A percentile compares a stretch with the other conserved stretches of the same genome.
phyloP scores from a whole-genome alignment of 768 basidiomycete species.

The Lyophyllum atratum region DNA sequence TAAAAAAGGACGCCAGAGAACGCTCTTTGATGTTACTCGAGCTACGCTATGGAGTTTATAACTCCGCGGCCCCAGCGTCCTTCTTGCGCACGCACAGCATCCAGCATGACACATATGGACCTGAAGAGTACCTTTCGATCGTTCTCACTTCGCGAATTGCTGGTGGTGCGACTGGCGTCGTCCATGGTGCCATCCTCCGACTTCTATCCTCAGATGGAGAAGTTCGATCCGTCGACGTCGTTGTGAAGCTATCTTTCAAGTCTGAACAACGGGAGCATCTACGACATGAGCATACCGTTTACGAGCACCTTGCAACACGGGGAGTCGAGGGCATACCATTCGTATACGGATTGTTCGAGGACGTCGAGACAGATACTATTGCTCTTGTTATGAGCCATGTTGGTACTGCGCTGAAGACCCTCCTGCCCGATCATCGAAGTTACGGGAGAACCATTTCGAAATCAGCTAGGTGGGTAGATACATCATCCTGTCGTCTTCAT shows the following conservation, averaged over 20 bases:
- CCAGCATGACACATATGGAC: not conserved
- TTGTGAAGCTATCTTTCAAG: conserved; percentile 17
- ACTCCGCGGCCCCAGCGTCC: conserved; percentile 11
- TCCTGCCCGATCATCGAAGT: too few species aligned
- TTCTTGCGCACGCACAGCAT: conserved; percentile 5
- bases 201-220: not conserved
- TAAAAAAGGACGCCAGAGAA: not conserved
- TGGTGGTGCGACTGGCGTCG: conserved; percentile 11
- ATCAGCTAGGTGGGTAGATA: not conserved
- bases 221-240: not conserved
- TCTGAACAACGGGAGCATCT: conserved; percentile 9
- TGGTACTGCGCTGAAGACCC: not conserved
- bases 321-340: too few species aligned
- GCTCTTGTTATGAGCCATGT: conserved; percentile 6
- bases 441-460: not conserved
- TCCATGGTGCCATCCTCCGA: conserved; percentile 4
- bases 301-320: too few species aligned
- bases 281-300: conserved; percentile 9
- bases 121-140: conserved; percentile 8
- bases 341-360: too few species aligned
- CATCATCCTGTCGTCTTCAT: not conserved
- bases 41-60: conserved; percentile 11
- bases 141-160: conserved; percentile 13
- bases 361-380: too few species aligned
- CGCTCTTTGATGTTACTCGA: conserved; percentile 10